phyloP scores from a whole-genome alignment of 2,329 filamentous ascomycete genomes.

The Decorospora gaudefroyi region DNA sequence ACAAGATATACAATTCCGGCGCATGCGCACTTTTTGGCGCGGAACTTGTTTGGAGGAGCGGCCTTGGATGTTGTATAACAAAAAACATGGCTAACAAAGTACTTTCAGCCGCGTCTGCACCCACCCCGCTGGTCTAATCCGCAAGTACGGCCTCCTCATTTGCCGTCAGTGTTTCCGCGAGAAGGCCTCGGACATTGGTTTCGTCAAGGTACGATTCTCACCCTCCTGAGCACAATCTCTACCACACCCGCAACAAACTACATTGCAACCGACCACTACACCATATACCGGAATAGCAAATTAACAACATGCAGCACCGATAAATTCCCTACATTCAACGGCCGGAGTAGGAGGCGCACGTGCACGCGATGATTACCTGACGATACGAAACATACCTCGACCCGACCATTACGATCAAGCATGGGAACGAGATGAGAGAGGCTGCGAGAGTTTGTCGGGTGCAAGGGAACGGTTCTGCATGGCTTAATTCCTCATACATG shows the following conservation, averaged over 20 bases:
- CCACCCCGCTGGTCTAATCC: slow-evolving; percentile 98
- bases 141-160: slow-evolving; percentile 97
- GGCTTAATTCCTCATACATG: slow-evolving; percentile 23
- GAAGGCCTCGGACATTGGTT: slow-evolving; percentile 69
- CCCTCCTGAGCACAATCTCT: not conserved
- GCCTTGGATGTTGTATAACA: too few relatives aligned
- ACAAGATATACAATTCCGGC: too few relatives aligned
- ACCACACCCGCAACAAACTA: not conserved
- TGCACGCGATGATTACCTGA: slow-evolving; percentile 38
- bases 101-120: slow-evolving; percentile 75
- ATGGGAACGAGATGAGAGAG: slow-evolving; percentile 11
- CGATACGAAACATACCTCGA: slow-evolving; percentile 27
- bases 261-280: not conserved
- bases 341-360: slow-evolving; percentile 39
- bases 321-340: slow-evolving; percentile 36
- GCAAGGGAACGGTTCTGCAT: slow-evolving; percentile 32
- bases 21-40: too few relatives aligned
- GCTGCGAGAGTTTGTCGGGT: slow-evolving; percentile 12
- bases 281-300: not conserved
- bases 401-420: slow-evolving; percentile 14
- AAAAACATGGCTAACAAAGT: slow-evolving; percentile 40
- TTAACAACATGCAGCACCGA: slow-evolving; percentile 41
- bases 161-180: slow-evolving; percentile 74
- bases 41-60: too few relatives aligned
- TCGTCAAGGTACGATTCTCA: slow-evolving; percentile 62